Evolutionary conservation across 169 alveolate genomes (phyloP).

Genomic region (Plasmodium gonderi): DNA sequence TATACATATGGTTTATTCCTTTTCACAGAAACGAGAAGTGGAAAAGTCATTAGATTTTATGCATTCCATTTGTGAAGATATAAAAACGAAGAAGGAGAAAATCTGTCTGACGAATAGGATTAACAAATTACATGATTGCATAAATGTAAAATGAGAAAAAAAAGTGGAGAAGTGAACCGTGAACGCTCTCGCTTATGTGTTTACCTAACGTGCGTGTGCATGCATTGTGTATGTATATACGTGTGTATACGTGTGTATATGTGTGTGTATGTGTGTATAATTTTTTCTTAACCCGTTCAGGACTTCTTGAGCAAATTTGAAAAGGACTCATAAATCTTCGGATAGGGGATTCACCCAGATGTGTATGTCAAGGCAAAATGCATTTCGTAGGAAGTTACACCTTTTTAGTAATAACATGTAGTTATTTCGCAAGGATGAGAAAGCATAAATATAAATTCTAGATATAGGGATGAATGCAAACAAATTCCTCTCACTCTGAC

Average conservation of each 20-base stretch:
- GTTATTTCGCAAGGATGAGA: not conserved
- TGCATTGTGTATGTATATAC: too few species aligned
- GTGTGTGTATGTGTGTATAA: not conserved
- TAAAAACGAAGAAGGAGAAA: slow-evolving; percentile 61
- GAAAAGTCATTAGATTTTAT: slow-evolving; percentile 65
- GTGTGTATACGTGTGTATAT: not conserved
- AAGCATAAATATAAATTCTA: not conserved
- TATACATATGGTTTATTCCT: not conserved
- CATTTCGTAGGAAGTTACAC: not conserved
- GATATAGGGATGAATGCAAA: too few species aligned
- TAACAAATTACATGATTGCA: slow-evolving; percentile 59
- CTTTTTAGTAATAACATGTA: not conserved
- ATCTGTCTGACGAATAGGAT: slow-evolving; percentile 50
- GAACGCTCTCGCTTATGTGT: too few species aligned
- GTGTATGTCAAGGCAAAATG: not conserved
- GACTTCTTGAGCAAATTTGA: slow-evolving; percentile 21
- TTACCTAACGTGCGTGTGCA: too few species aligned
- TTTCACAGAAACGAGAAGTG: slow-evolving; percentile 39
- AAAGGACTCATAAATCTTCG: not conserved
- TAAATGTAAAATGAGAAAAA: slow-evolving; percentile 33
- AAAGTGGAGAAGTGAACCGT: not conserved
- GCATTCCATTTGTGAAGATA: slow-evolving; percentile 58
- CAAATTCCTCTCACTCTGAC: too few species aligned
- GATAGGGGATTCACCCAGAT: not conserved
- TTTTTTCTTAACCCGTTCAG: not conserved